Evolutionary conservation across 2,329 filamentous ascomycete species (phyloP).

Genomic region (Fusarium pseudograminearum): DNA sequence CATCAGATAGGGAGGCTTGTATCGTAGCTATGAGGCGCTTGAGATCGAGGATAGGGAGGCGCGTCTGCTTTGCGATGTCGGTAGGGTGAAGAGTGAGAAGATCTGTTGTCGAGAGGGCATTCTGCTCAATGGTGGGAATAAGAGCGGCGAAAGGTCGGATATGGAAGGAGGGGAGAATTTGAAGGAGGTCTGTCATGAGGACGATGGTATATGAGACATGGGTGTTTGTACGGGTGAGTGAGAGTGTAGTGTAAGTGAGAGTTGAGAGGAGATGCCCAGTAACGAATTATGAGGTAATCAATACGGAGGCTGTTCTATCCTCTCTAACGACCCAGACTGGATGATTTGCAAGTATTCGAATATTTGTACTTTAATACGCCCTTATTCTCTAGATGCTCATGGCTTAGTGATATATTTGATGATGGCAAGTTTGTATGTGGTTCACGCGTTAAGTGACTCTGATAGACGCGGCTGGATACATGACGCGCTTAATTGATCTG

Average conservation of each 20-base stretch:
- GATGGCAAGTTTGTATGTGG: conserved; percentile 1
- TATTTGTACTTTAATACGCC: background rate
- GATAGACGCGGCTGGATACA: conserved; percentile 18
- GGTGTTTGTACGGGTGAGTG: background rate
- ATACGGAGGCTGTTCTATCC: background rate
- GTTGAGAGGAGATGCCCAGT: background rate
- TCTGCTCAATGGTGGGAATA: conserved; percentile 82
- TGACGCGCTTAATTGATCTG: conserved; percentile 25
- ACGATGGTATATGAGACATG: conserved; percentile 31
- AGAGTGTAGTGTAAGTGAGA: conserved; percentile 29
- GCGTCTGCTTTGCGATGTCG: conserved; percentile 87
- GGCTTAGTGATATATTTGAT: conserved; percentile 9
- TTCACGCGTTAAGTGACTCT: conserved; percentile 25
- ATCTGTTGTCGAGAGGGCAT: conserved; percentile 82
- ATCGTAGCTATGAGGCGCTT: conserved; percentile 78
- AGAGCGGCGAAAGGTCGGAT: conserved; percentile 78
- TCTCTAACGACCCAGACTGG: no score
- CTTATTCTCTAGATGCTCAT: background rate
- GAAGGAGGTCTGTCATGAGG: conserved; percentile 85
- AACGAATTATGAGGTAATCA: background rate
- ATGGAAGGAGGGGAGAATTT: conserved; percentile 84
- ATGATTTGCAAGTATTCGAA: background rate
- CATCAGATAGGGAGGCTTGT: conserved; percentile 73
- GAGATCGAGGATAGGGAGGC: conserved; percentile 83
- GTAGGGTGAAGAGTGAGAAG: conserved; percentile 84